A percentile compares a stretch with the other conserved stretches of the same genome.
phyloP scores from a whole-genome alignment of 495 filamentous ascomycete genomes.

The Xylaria venustula region DNA sequence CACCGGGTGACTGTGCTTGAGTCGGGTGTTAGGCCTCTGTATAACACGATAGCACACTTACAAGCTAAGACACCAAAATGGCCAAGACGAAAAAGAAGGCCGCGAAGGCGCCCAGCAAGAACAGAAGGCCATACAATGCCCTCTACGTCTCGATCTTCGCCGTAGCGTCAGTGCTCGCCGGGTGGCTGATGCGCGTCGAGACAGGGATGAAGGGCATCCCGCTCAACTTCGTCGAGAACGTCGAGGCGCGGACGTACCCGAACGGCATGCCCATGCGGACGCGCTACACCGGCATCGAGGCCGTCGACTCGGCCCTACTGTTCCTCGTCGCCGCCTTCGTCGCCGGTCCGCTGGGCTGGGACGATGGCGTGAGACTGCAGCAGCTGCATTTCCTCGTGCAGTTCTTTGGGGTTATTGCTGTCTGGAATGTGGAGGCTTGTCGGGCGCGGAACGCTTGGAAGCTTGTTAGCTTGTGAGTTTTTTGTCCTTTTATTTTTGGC shows the following conservation, averaged over 20 bases:
- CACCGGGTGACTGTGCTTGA: neutral
- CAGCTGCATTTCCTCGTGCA: conserved; percentile 25
- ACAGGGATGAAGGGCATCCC: conserved; percentile 19
- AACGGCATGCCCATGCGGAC: conserved; percentile 23
- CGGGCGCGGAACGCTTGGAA: conserved; percentile 23
- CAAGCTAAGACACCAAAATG: conserved; percentile 7
- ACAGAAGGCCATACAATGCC: conserved; percentile 21
- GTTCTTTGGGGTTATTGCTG: conserved; percentile 27
- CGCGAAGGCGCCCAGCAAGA: no score
- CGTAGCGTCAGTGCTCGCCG: conserved; percentile 2
- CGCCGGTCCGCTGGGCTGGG: conserved; percentile 18
- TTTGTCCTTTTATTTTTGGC: no score
- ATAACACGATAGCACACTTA: neutral
- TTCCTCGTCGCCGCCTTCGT: conserved; percentile 27
- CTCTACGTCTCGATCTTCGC: conserved; percentile 19
- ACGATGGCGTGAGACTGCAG: conserved; percentile 17
- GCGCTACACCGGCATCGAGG: conserved; percentile 24
- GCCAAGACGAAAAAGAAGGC: conserved; percentile 12
- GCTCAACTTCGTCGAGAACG: conserved; percentile 8
- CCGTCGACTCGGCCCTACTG: conserved; percentile 15
- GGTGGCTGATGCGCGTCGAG: conserved; percentile 27
- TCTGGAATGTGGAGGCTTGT: conserved; percentile 32
- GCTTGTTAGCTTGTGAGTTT: conserved; percentile 29
- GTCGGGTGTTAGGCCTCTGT: neutral
- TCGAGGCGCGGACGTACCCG: conserved; percentile 12